A percentile compares a stretch with the other conserved stretches of the same genome.
Evolutionary conservation across 129 eudicot genomes (phyloP).

Genomic region (Chrysanthemum seticuspe): DNA sequence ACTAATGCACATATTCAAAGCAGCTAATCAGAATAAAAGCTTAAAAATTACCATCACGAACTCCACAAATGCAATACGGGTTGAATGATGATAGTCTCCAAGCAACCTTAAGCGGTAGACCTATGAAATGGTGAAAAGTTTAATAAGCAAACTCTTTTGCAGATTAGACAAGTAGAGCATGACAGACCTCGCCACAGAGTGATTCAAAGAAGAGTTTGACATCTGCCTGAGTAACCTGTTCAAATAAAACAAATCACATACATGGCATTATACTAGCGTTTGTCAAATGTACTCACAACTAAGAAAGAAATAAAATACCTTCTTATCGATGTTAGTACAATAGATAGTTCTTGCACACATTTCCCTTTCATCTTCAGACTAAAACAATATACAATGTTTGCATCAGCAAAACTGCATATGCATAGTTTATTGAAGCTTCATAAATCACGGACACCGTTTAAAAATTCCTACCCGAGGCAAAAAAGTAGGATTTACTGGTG

Average conservation of each 20-base stretch:
- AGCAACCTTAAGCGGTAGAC: constrained; percentile 90
- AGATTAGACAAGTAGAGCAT: not conserved
- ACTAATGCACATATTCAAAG: not conserved
- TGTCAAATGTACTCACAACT: constrained; percentile 1
- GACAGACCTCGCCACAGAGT: constrained; percentile 88
- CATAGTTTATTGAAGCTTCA: constrained; percentile 4
- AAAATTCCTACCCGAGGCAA: constrained; percentile 57
- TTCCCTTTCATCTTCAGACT: constrained; percentile 95
- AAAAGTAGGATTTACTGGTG: constrained; percentile 84
- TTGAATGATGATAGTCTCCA: constrained; percentile 88
- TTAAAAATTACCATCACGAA: constrained; percentile 69
- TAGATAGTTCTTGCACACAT: constrained; percentile 92
- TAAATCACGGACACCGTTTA: not conserved
- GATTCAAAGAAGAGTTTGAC: constrained; percentile 81
- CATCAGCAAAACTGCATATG: not conserved
- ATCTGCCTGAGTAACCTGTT: constrained; percentile 89
- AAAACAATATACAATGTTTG: not conserved
- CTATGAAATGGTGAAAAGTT: constrained; percentile 30
- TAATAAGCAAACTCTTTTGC: constrained; percentile 17
- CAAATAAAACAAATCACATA: not conserved
- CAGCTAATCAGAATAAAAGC: not conserved
- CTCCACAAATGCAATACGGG: constrained; percentile 98
- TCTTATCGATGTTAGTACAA: constrained; percentile 90
- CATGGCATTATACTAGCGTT: not conserved
- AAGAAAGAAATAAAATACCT: constrained; percentile 39